Evolutionary conservation across 2,329 filamentous ascomycete genomes (phyloP), one percentile per base, ranked within the genome.

Genomic region (Fusarium duplospermum): DNA sequence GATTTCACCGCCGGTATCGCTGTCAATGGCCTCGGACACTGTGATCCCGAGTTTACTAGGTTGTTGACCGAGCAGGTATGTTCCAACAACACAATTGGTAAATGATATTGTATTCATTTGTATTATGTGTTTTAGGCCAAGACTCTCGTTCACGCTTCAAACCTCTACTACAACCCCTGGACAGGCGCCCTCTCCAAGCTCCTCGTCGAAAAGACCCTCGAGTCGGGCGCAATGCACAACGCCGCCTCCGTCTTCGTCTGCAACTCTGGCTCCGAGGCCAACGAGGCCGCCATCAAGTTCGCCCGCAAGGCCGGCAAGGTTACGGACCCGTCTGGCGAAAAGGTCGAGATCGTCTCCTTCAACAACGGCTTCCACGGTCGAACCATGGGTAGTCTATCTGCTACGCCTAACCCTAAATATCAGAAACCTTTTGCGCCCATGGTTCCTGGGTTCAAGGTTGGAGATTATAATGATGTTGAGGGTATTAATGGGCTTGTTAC

Each of bases 271-370:
- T 94, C 93, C 69, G 96, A 99, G 85, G 96, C 96, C 81, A 99
- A 99, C 83, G 96, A 99, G 85, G 96, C 96, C 1, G 96, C 96
- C 38, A 93, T 99, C 82, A 99, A 99, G 83, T 98, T 99, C 79
- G 93, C 96, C 22, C 91, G 96, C 77, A 99, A 99, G 84, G 92
- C 93, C 24, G 95, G 95, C 77, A 96, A 96, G 83, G 86, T 90
- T 11, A 78, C 92, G 31, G 92, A 95, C 73, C 90, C 93, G 1
- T 90, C 90, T 0, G 92, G 93, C 57, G 84, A 83, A 22, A 98
- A 98, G 86, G 83, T 90, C 77, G 95, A 98, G 79, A 85, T 99
- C 57, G 94, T 98, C 61, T 97, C 94, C 18, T 99, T 98, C 87
- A 86, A 94, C 78, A 92, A 93, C 78, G 95, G 94, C 42, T 99